Percentiles rank a stretch among this genome's conserved stretches.
These are phyloP conservation scores for Naumovozyma dairenensis DNA, from an alignment of 805 yeast genomes.

Conservation along the genomic window DNA sequence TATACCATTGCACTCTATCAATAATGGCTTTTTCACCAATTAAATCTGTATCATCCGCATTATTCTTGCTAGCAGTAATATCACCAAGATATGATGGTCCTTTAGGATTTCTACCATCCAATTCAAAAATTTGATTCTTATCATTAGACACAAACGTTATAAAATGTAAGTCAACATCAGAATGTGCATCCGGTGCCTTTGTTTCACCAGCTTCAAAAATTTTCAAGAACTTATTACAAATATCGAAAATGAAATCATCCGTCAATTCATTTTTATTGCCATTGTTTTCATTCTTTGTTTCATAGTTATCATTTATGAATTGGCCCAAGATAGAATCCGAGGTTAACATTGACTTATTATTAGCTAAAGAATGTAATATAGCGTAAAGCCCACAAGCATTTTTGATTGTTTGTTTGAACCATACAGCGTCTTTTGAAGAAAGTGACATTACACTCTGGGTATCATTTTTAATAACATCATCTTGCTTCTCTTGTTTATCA, in stretches of 20 bases:
- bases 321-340: conserved; percentile 14
- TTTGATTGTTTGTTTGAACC: conserved; percentile 78
- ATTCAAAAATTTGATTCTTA: conserved; percentile 54
- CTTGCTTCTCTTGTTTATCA: background rate
- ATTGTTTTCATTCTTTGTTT: conserved; percentile 33
- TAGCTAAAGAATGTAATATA: conserved; percentile 52
- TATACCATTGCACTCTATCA: conserved; percentile 54
- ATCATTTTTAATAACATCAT: background rate
- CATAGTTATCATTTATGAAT: conserved; percentile 7
- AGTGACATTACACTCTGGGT: background rate
- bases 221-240: conserved; percentile 15
- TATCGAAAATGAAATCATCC: conserved; percentile 26
- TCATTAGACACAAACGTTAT: conserved; percentile 56
- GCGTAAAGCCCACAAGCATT: conserved; percentile 95
- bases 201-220: conserved; percentile 46
- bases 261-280: conserved; percentile 36
- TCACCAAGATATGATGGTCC: conserved; percentile 63
- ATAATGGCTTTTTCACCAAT: conserved; percentile 42
- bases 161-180: conserved; percentile 58
- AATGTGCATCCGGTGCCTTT: conserved; percentile 51
- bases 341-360: conserved; percentile 23
- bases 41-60: conserved; percentile 35
- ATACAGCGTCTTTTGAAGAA: conserved; percentile 29
- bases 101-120: conserved; percentile 70
- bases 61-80: conserved; percentile 10